Evolutionary conservation across 139 green algal genomes (phyloP), one percentile per base, ranked within the genome.

Genomic region (Chloropicon primus): DNA sequence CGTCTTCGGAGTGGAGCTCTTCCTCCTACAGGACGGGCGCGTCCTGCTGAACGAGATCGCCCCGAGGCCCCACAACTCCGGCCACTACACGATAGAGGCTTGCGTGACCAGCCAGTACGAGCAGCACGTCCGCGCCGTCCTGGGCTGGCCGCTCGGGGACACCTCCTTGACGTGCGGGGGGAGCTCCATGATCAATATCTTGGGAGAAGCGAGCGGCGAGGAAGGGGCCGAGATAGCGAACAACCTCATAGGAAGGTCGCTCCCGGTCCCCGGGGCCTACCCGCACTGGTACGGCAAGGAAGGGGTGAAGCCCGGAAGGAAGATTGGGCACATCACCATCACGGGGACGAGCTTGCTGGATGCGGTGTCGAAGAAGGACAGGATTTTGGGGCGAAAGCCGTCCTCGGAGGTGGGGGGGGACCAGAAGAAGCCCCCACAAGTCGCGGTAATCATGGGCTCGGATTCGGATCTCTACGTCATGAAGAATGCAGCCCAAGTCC

Each of bases 371-470:
- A 62, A 62, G 17, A 62, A 62, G 41, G 41, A 62, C 41, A 62
- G 41, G 41, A 17, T 62, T 62, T 17, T 62, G 41, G 41, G 41
- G 10, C 41, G 41, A 17, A 62, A n/a, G 41, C 10, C 41, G 41
- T 5, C 41, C 41, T 5, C 5, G 41, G 41, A 62, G 41, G 10
- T 17, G 17, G 41, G 17, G 41, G 41, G 41, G 41, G 41, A 5
- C 41, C 10, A 62, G 41, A 17, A 17, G 10, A 62, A 62, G 41
- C 41, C 71, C 5, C 3, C 71, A 10, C 71, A 78, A 75, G 94
- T 98, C n/a, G 91, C 90, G 72, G 96, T 98, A 85, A 97, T 99
- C 84, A 99, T 99, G 95, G 95, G 95, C n/a, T 93, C 85, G 21
- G 94, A 98, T 85, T 94, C 85, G 0, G 95, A 99, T 80, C 84